Conservation (phyloP, 2,329 filamentous ascomycete species). For the Eurotiales sp. region DNA sequence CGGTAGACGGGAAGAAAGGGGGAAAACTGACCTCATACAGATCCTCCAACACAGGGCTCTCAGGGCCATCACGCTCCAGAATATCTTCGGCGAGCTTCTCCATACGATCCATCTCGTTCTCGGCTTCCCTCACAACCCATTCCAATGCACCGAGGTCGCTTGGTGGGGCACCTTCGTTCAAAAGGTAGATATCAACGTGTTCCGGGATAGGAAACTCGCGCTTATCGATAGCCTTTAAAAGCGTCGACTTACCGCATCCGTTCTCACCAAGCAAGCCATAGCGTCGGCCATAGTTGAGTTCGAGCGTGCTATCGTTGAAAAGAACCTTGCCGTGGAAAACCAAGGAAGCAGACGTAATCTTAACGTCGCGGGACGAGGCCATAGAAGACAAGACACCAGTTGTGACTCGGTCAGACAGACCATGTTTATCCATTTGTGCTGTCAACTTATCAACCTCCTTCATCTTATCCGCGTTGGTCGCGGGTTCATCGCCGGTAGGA, state of each 20-base stretch:
- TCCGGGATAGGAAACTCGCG: constrained; percentile 95
- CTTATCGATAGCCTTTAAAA: constrained; percentile 88
- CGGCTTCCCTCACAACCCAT: constrained; percentile 94
- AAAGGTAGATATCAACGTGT: constrained; percentile 94
- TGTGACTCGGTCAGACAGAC: constrained; percentile 94
- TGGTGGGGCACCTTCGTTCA: constrained; percentile 93
- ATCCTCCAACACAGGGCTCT: constrained; percentile 84
- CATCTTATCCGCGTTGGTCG: constrained; percentile 68
- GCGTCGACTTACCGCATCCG: constrained; percentile 97
- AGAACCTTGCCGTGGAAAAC: constrained; percentile 98
- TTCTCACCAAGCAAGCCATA: constrained; percentile 98
- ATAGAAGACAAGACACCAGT: constrained; percentile 92
- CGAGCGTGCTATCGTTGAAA: constrained; percentile 88
- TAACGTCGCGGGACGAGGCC: constrained; percentile 83
- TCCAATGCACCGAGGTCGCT: constrained; percentile 87
- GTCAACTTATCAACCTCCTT: constrained; percentile 82
- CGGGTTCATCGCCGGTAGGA: constrained; percentile 60
- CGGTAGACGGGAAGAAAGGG: too few relatives aligned
- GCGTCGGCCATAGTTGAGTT: constrained; percentile 85
- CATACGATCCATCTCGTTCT: constrained; percentile 85
- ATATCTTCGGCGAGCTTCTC: constrained; percentile 84
- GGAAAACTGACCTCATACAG: constrained; percentile 76
- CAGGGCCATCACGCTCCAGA: constrained; percentile 86
- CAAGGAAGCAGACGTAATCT: constrained; percentile 88
- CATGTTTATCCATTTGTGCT: constrained; percentile 92